phyloP scores from a whole-genome alignment of 768 basidiomycete species.

The Gautieria morchelliformis region DNA sequence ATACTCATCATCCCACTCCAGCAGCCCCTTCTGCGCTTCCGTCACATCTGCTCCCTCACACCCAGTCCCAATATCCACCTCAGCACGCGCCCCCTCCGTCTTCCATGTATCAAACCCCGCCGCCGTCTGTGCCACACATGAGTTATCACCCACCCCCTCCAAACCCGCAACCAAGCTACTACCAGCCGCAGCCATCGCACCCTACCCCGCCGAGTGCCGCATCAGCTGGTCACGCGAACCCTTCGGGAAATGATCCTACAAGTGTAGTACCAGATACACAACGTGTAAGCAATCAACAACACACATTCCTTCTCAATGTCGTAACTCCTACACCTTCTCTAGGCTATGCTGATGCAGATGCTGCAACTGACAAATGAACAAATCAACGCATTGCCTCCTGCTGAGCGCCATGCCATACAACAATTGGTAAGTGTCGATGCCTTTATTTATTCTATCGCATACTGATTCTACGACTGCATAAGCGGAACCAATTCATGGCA shows the following conservation, averaged over 20 bases:
- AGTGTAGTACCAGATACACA: conserved; percentile 37
- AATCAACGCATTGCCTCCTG: conserved; percentile 69
- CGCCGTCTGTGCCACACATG: conserved; percentile 25
- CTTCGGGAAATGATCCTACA: conserved; percentile 16
- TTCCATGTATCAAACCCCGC: conserved; percentile 18
- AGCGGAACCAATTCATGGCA: neutral
- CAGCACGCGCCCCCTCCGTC: conserved; percentile 20
- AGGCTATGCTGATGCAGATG: conserved; percentile 85
- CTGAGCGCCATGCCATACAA: conserved; percentile 70
- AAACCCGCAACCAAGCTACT: conserved; percentile 20
- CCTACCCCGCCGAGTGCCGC: conserved; percentile 16
- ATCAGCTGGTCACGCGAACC: conserved; percentile 21
- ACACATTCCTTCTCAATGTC: neutral
- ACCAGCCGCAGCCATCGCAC: conserved; percentile 20
- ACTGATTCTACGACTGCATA: neutral
- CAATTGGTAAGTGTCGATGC: conserved; percentile 46
- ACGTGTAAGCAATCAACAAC: conserved; percentile 25
- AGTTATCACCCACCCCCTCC: conserved; percentile 21
- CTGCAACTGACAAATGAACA: conserved; percentile 73
- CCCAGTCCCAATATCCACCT: conserved; percentile 9
- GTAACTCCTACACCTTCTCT: conserved; percentile 12
- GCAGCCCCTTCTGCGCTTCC: conserved; percentile 14
- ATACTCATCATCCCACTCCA: conserved; percentile 10
- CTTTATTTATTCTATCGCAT: neutral
- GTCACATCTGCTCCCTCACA: conserved; percentile 17